A percentile compares a stretch with the other conserved stretches of the same genome.
Evolutionary conservation across 2,329 filamentous ascomycete species (phyloP).

Genomic region (Beauveria rudraprayagi): DNA sequence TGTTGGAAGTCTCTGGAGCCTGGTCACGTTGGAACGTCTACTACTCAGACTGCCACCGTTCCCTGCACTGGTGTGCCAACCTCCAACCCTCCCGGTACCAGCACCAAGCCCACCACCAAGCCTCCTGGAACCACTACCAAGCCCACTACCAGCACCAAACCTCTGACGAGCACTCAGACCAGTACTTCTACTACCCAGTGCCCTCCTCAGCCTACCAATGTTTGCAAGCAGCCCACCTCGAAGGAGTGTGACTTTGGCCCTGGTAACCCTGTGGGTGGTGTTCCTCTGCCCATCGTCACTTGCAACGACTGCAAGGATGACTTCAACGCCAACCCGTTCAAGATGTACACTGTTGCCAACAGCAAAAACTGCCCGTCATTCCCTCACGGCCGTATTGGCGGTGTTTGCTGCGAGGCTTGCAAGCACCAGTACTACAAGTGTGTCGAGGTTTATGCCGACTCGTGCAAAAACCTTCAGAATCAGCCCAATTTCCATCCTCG

Average conservation of each 20-base stretch:
- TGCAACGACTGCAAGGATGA: conserved; percentile 45
- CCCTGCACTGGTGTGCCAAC: conserved; percentile 21
- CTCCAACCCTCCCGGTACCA: conserved; percentile 17
- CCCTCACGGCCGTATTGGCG: conserved; percentile 24
- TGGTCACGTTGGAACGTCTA: conserved; percentile 24
- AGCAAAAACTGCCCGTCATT: conserved; percentile 37
- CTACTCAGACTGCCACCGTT: conserved; percentile 27
- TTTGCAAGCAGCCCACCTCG: conserved; percentile 46
- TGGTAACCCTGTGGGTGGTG: conserved; percentile 46
- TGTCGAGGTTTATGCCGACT: conserved; percentile 38
- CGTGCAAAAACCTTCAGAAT: conserved; percentile 31
- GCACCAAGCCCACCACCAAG: conserved; percentile 19
- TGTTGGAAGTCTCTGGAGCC: conserved; percentile 37
- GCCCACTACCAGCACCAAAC: conserved; percentile 23
- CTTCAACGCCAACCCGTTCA: conserved; percentile 37
- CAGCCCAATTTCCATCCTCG: conserved; percentile 18
- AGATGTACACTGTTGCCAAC: conserved; percentile 41
- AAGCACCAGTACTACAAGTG: conserved; percentile 44
- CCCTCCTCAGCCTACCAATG: conserved; percentile 39
- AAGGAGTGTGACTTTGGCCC: conserved; percentile 60
- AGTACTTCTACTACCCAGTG: conserved; percentile 24
- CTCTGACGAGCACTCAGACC: conserved; percentile 20
- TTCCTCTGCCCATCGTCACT: conserved; percentile 42
- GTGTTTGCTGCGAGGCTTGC: conserved; percentile 45
- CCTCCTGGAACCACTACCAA: conserved; percentile 17